Base-by-base conservation (phyloP, 768 basidiomycete genomes). In the Trametes gibbosa region DNA sequence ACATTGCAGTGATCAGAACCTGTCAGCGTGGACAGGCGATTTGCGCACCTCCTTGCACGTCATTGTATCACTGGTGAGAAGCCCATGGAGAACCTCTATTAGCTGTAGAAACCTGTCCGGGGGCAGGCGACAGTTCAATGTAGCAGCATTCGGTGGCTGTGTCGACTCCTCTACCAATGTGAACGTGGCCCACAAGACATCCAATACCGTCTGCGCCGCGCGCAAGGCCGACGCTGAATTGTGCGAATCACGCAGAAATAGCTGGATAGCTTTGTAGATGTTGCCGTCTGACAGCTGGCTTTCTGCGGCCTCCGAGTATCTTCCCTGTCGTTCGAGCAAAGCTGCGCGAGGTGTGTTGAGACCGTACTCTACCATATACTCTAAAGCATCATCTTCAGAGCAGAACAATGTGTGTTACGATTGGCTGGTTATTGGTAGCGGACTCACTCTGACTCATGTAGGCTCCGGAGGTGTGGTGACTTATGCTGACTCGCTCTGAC, bases 331-430 rank as follows among this genome's bases (percentile, higher is more conserved):
- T 25, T 75, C 72, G 13, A 85, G 72, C 5, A 87, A 62, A 0
- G 70, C 68, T 0, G 79, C 79, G 7, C 75, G 80, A 9, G 81
- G 78, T 17, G 74, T 60, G 62, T 83, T 79, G 12, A 88, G 70
- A 39, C 78, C 79, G 45, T 77, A 76, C 3, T 81, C 76, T 50
- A 84, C 79, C 14, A 84, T 73, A 59, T 83, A 89, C 40, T 79
- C 77, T 14, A 85, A 62, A 23, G 76, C 76, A 27, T 85, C 81
- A 25, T 87, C 80, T 0, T 75, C 69, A 1, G 77, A 73, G 0
- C 71, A 57, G 58, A 89, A 89, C 3, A 89, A 66, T 16, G 70
- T 74, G 1, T 72, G 77, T 10, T n/a, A n/a, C n/a, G n/a, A n/a
- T n/a, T n/a, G n/a, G n/a, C n/a, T n/a, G n/a, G n/a, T n/a, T n/a